Evolutionary conservation across 2,329 filamentous ascomycete species (phyloP), one percentile per base, ranked within the genome.

Genomic region (Aphanoascus verrucosus): DNA sequence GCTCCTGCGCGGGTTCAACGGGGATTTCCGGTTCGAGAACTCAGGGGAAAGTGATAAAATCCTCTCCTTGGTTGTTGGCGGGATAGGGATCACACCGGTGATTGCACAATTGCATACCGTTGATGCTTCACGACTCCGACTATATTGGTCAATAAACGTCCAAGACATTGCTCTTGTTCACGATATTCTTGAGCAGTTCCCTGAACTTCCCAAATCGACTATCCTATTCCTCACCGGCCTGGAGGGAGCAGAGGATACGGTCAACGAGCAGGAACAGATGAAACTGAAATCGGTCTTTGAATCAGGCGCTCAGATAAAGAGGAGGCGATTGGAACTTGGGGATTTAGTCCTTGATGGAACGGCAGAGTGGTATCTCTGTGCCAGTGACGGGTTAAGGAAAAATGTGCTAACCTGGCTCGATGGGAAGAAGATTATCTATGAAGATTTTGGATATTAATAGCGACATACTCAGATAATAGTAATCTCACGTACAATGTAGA

Each of bases 41-140:
- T 28, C 49, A 9, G 46, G 19, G 11, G 19, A 2, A 2, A 17
- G 12, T 32, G 54, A 62, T 6, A 57, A 70, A 34, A 68, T 81
- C 0, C 64, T 75, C 1, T 74, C 73, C 0, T 93, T 90, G 59
- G 68, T 94, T 2, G 86, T 86, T 5, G 86, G 80, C 0, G 88
- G 88, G 2, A 85, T 94, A 5, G 88, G 88, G 0, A 87, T 94
- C 56, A 94, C 88, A 28, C 88, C 88, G 1, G 61, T 93, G 2
- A 72, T 94, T n/a, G 81, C 82, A 0, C 85, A 88, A 60, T 74
- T 82, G n/a, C 72, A 69, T 0, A 67, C 76, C 5, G 63, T 88
- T 0, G 66, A 73, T 55, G 57, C 70, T 4, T 60, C 65, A 1
- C 63, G 65, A 2, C 64, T 93, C 37, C 69, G 62, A 23, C 64